Evolutionary conservation across 805 yeast species (phyloP).

Genomic region (Metschnikowia amazonensis): DNA sequence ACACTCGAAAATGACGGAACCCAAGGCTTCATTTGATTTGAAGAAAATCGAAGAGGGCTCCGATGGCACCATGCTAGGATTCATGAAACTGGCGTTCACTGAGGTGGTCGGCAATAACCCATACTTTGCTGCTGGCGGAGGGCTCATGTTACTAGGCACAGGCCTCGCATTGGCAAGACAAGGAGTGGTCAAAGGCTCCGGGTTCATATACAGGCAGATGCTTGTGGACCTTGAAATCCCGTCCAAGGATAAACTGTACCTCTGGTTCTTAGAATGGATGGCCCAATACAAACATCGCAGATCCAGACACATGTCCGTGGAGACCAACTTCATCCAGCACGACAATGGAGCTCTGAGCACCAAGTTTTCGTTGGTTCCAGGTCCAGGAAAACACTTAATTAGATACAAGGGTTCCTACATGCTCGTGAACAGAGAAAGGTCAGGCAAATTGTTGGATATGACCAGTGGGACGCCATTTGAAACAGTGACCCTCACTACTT

Average conservation of each 20-base stretch:
- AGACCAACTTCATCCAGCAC: constrained; percentile 81
- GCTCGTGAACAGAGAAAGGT: constrained; percentile 84
- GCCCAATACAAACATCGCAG: constrained; percentile 68
- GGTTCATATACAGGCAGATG: constrained; percentile 73
- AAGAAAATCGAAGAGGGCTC: constrained; percentile 32
- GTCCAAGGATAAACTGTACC: constrained; percentile 86
- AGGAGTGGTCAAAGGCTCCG: constrained; percentile 59
- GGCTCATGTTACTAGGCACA: constrained; percentile 92
- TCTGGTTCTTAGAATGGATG: constrained; percentile 98
- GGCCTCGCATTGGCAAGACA: constrained; percentile 73
- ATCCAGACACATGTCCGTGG: constrained; percentile 85
- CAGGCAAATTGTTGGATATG: constrained; percentile 83
- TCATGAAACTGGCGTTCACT: constrained; percentile 39
- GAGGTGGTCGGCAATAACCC: constrained; percentile 71
- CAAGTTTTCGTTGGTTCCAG: constrained; percentile 88
- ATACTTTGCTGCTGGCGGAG: constrained; percentile 98
- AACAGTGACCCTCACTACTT: constrained; percentile 88
- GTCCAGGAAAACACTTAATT: constrained; percentile 92
- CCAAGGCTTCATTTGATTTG: constrained; percentile 26
- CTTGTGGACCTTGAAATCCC: constrained; percentile 91
- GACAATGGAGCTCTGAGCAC: constrained; percentile 90
- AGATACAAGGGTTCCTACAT: constrained; percentile 83
- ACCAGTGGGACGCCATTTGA: constrained; percentile 93
- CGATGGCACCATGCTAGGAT: constrained; percentile 37
- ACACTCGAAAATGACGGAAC: constrained; percentile 1